Conservation (phyloP, 257 asterid genomes). For the Gentiana macrophylla region DNA sequence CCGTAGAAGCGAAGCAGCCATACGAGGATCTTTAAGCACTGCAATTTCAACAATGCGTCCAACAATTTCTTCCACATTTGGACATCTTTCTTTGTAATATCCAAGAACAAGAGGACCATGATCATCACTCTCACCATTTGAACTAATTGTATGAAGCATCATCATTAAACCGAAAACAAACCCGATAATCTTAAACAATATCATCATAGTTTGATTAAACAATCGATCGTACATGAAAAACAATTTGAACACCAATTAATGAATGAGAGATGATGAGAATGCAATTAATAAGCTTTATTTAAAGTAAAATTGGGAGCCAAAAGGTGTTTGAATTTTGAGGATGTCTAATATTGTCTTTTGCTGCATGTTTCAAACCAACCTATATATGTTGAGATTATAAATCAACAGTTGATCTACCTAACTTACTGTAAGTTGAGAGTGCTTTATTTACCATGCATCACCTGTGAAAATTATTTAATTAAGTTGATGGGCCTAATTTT, state of each 20-base stretch:
- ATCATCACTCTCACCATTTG: neutral
- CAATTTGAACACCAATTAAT: neutral
- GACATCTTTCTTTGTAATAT: conserved; percentile 17
- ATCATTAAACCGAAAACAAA: conserved; percentile 1
- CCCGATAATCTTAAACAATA: neutral
- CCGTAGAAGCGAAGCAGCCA: conserved; percentile 28
- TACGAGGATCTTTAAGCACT: conserved; percentile 22
- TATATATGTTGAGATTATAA: conserved; percentile 2
- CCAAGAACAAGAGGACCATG: conserved; percentile 7
- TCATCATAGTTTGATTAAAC: conserved; percentile 5
- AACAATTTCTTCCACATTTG: conserved; percentile 14
- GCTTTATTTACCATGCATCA: conserved; percentile 3
- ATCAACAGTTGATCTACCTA: conserved; percentile 20
- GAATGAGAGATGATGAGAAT: neutral
- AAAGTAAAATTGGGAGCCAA: neutral
- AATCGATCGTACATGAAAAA: neutral
- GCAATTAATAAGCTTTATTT: neutral
- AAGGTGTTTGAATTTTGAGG: neutral
- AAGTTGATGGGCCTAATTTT: conserved; percentile 1
- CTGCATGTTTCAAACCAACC: conserved; percentile 10
- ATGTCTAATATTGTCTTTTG: conserved; percentile 5
- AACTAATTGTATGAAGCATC: conserved; percentile 1
- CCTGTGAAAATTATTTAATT: neutral
- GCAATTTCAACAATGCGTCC: conserved; percentile 18
- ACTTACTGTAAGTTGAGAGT: neutral